Evolutionary conservation across 768 basidiomycete genomes (phyloP), one percentile per base, ranked within the genome.

Genomic region (Ramaria rubella): DNA sequence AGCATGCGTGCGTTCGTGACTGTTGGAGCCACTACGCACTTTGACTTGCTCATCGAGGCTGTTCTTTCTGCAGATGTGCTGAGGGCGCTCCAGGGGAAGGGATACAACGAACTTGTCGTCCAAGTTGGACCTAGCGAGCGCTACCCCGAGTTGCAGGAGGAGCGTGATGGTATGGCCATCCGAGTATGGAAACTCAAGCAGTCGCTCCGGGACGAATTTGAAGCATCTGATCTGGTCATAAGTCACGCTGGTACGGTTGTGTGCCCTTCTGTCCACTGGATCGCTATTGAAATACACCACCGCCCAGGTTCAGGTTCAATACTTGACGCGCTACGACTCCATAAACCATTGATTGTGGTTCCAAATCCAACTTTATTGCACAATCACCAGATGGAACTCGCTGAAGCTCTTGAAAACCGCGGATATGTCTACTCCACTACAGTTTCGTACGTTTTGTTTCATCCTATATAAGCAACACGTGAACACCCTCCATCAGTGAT

Each of bases 351-450:
- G 61, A 85, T 99, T 60, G 87, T 90, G 4, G 84, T 96, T 2
- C 94, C 94, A 11, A 99, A 99, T 68, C 74, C 84, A 42, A 86
- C 89, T 0, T 73, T 99, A 29, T 79, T 94, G 68, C 86, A 96
- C 68, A 90, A 96, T 67, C 95, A 99, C 65, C 95, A 99, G 74
- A 76, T 83, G 53, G 92, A 99, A 65, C 75, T 99, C 5, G 92
- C 95, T 0, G 69, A 76, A 38, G 81, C 83, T 12, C 73, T 99
- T 54, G 75, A 75, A 15, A 68, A 66, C 17, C 75, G 81, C 33
- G 77, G 79, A 5, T 75, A 90, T 69, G 71, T 93, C 45, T 76
- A 69, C 58, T 70, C 81, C 23, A 76, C 83, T 1, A 78, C 75
- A 14, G 73, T 84, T 45, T 64, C 68, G 90, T 91, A 70, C 72